Conservation (phyloP, 2,329 filamentous ascomycete genomes). For the Zymoseptoria pseudotritici region DNA sequence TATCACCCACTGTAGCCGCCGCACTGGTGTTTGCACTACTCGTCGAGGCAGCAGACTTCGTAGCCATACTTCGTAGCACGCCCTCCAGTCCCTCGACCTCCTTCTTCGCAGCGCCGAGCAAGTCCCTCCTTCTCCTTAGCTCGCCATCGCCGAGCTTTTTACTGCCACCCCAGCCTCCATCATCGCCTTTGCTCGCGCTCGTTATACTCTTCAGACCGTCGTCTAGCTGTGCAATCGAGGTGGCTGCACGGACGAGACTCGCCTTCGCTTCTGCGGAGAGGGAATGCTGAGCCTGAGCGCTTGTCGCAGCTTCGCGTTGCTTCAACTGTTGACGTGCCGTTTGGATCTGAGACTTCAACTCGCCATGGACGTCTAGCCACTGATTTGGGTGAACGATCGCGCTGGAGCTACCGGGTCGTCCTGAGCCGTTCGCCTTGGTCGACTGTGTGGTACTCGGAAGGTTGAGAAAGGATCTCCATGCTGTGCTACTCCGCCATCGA, state of each 20-base stretch:
- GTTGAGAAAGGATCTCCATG: constrained; percentile 67
- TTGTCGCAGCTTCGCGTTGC: constrained; percentile 55
- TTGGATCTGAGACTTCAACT: constrained; percentile 65
- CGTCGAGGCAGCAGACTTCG: constrained; percentile 35
- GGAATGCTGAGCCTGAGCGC: constrained; percentile 53
- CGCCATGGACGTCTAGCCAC: constrained; percentile 69
- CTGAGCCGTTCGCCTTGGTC: constrained; percentile 2
- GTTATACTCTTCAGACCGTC: constrained; percentile 50
- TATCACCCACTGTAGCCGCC: constrained; percentile 30
- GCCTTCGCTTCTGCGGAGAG: constrained; percentile 64
- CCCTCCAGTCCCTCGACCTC: constrained; percentile 71
- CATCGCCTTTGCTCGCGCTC: constrained; percentile 29
- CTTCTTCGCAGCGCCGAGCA: constrained; percentile 61
- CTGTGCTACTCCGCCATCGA: constrained; percentile 65
- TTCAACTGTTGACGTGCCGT: constrained; percentile 60
- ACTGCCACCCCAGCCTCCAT: constrained; percentile 31
- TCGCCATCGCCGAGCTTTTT: constrained; percentile 64
- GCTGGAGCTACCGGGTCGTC: constrained; percentile 11
- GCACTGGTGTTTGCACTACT: constrained; percentile 19
- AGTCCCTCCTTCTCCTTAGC: constrained; percentile 61
- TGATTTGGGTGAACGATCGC: constrained; percentile 47
- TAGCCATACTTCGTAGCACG: constrained; percentile 57
- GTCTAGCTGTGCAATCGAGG: constrained; percentile 55
- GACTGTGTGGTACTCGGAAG: constrained; percentile 50
- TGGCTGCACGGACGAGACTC: constrained; percentile 60